phyloP scores from a whole-genome alignment of 2,329 filamentous ascomycete genomes.

The Pseudogymnoascus sp. region DNA sequence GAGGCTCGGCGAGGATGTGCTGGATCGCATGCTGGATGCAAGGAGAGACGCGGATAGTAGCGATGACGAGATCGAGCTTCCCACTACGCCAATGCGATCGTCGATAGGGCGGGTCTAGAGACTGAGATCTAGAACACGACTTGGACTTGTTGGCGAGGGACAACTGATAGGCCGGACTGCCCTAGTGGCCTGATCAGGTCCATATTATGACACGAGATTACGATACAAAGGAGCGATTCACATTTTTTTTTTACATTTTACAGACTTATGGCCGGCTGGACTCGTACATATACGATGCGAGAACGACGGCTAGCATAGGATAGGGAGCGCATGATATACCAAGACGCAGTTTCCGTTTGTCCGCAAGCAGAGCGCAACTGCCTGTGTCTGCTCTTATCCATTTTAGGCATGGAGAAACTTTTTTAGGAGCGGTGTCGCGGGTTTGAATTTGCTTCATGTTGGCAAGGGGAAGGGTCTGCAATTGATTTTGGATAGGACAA shows the following conservation, averaged over 20 bases:
- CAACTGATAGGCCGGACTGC: background rate
- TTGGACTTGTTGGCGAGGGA: background rate
- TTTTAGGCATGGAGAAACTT: background rate
- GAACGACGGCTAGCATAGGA: background rate
- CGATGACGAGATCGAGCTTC: constrained; percentile 26
- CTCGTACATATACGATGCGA: background rate
- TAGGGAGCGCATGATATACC: background rate
- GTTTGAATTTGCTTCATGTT: constrained; percentile 1
- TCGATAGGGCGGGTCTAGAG: background rate
- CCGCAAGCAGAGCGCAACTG: background rate
- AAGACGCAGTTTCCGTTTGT: background rate
- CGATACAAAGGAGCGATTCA: constrained; percentile 1
- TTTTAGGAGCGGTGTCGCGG: background rate
- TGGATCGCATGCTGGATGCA: constrained; percentile 29
- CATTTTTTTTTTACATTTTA: background rate
- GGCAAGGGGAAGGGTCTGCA: background rate
- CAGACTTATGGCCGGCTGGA: background rate
- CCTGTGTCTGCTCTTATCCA: background rate
- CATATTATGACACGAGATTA: constrained; percentile 1
- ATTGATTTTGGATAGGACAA: background rate
- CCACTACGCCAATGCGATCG: constrained; percentile 12
- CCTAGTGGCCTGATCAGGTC: background rate
- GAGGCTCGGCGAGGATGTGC: constrained; percentile 18
- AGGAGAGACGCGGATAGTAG: constrained; percentile 30
- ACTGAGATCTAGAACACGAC: constrained; percentile 4